phyloP scores from a whole-genome alignment of 345 rosid species.

The Cardamine chenopodiifolia region DNA sequence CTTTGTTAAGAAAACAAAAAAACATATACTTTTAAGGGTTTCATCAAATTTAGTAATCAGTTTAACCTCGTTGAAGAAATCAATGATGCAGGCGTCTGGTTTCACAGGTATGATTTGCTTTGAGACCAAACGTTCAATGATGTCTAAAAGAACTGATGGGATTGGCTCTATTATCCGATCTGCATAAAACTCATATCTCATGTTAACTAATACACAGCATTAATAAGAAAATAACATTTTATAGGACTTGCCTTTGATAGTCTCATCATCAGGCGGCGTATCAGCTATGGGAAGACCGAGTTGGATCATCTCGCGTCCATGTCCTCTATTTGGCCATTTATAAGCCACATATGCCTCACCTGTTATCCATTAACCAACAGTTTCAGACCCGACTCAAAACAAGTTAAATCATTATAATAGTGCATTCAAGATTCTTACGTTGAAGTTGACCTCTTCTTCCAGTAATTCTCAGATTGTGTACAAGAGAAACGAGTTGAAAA shows the following conservation, averaged over 20 bases:
- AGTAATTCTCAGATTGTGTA: constrained; percentile 66
- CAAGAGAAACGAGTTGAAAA: constrained; percentile 67
- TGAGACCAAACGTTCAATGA: constrained; percentile 63
- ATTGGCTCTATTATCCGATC: constrained; percentile 68
- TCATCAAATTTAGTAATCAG: constrained; percentile 2
- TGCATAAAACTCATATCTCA: constrained; percentile 40
- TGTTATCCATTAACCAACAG: constrained; percentile 46
- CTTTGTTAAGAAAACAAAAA: neutral
- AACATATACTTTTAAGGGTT: neutral
- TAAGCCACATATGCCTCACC: constrained; percentile 73
- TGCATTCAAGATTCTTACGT: constrained; percentile 55
- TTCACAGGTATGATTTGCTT: constrained; percentile 62
- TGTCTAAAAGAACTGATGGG: constrained; percentile 75
- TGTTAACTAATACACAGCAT: neutral
- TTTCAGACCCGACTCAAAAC: neutral
- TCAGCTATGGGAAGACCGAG: constrained; percentile 82
- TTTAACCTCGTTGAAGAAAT: constrained; percentile 77
- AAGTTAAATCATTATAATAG: neutral
- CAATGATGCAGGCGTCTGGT: constrained; percentile 87
- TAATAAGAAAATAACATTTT: neutral
- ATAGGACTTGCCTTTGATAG: constrained; percentile 60
- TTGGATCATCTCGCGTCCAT: constrained; percentile 94
- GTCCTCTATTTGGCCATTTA: constrained; percentile 86
- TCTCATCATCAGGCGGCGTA: constrained; percentile 71
- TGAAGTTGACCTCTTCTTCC: constrained; percentile 82